Evolutionary conservation across 2,329 filamentous ascomycete species (phyloP).

Genomic region (Mariannaea sp.): DNA sequence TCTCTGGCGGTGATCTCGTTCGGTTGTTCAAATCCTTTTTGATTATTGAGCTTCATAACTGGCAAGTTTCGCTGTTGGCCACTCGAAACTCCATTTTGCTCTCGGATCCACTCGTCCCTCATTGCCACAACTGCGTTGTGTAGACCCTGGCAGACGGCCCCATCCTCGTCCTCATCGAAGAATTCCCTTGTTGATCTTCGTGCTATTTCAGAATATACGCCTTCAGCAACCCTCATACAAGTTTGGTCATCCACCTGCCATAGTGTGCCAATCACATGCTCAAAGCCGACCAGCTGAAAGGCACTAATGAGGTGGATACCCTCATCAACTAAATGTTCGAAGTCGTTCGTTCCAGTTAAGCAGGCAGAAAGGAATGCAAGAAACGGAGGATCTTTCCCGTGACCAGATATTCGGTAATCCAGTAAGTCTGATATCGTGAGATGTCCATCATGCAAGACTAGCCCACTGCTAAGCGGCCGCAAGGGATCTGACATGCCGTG

Average conservation of each 20-base stretch:
- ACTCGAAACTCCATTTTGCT: too few relatives aligned
- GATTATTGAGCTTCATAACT: too few relatives aligned
- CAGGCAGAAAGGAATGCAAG: background rate
- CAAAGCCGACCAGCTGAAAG: background rate
- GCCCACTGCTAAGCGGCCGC: background rate
- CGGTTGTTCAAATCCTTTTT: too few relatives aligned
- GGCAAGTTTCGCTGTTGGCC: too few relatives aligned
- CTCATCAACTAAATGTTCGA: background rate
- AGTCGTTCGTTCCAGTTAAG: background rate
- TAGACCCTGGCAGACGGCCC: too few relatives aligned
- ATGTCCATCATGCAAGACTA: background rate
- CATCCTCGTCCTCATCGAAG: too few relatives aligned
- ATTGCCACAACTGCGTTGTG: too few relatives aligned
- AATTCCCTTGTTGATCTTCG: too few relatives aligned
- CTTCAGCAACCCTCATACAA: background rate
- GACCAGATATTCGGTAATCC: background rate
- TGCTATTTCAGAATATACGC: background rate
- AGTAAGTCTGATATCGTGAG: background rate
- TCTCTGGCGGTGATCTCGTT: too few relatives aligned
- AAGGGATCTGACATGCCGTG: background rate
- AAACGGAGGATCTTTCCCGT: background rate
- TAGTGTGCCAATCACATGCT: background rate
- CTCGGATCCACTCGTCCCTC: too few relatives aligned
- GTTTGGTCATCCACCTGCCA: background rate
- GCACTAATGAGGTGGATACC: background rate